Evolutionary conservation across 1,284 basidiomycete genomes (phyloP).

Genomic region (Sporisorium exsertum): DNA sequence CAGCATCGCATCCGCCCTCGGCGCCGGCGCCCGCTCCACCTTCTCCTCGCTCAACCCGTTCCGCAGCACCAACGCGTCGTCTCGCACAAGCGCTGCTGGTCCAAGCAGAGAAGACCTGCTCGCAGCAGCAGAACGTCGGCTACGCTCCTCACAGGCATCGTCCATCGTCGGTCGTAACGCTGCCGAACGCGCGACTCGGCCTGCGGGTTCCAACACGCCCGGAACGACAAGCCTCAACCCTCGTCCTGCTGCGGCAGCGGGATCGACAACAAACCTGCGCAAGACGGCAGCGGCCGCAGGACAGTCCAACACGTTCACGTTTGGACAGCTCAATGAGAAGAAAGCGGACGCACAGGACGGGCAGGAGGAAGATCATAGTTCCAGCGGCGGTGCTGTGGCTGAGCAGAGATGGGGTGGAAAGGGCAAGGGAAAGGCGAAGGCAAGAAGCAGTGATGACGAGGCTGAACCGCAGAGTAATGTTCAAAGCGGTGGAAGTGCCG

Average conservation of each 20-base stretch:
- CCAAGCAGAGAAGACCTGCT: constrained; percentile 53
- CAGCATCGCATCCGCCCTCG: constrained; percentile 28
- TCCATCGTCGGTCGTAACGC: constrained; percentile 58
- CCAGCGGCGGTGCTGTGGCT: constrained; percentile 51
- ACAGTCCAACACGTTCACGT: constrained; percentile 33
- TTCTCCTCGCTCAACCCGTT: constrained; percentile 38
- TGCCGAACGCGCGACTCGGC: constrained; percentile 13
- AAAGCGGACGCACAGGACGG: background rate
- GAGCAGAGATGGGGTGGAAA: constrained; percentile 34
- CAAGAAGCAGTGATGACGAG: constrained; percentile 34
- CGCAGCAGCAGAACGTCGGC: constrained; percentile 55
- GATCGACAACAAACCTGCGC: constrained; percentile 20
- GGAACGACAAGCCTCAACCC: constrained; percentile 37
- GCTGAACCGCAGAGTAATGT: constrained; percentile 7
- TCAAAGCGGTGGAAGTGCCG: background rate
- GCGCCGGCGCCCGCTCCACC: constrained; percentile 31
- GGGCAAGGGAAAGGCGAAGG: constrained; percentile 30
- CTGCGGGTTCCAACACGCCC: constrained; percentile 19
- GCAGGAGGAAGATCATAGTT: constrained; percentile 45
- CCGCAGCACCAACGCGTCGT: constrained; percentile 14
- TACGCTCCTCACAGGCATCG: constrained; percentile 25
- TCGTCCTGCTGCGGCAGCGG: constrained; percentile 7
- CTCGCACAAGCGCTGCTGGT: constrained; percentile 5
- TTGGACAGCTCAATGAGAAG: constrained; percentile 38
- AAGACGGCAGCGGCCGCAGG: constrained; percentile 27